phyloP scores from a whole-genome alignment of 345 rosid species.

The Hibiscus syriacus region DNA sequence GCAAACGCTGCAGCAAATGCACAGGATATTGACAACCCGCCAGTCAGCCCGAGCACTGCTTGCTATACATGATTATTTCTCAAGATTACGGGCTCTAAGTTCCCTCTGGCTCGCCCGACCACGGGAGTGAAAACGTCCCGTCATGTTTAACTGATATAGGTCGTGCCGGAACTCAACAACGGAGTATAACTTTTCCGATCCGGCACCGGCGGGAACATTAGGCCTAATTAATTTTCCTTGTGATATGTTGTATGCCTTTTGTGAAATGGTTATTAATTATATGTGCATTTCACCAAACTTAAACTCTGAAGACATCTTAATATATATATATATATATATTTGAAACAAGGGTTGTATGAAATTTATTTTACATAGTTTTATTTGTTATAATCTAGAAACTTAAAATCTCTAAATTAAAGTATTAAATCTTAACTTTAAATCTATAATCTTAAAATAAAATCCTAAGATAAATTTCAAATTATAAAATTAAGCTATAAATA shows the following conservation, averaged over 20 bases:
- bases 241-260: neutral
- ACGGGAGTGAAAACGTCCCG: conserved; percentile 44
- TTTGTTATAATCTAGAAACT: no score
- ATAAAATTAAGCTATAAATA: no score
- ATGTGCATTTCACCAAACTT: neutral
- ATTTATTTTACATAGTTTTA: no score
- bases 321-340: no score
- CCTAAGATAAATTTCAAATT: no score
- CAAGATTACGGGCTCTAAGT: conserved; percentile 92
- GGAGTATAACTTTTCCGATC: neutral
- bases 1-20: conserved; percentile 93
- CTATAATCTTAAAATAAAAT: no score
- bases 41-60: conserved; percentile 98
- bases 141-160: conserved; percentile 1
- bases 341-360: no score
- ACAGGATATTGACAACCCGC: conserved; percentile 72
- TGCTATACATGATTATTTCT: conserved; percentile 82
- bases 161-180: conserved; percentile 9
- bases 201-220: neutral
- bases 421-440: no score
- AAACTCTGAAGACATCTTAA: no score
- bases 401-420: no score
- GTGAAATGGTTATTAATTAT: neutral
- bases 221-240: neutral
- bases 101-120: conserved; percentile 98